These are phyloP conservation scores for Phytophthora lateralis DNA, from an alignment of 352 stramenopile genomes.

Conservation along the genomic window DNA sequence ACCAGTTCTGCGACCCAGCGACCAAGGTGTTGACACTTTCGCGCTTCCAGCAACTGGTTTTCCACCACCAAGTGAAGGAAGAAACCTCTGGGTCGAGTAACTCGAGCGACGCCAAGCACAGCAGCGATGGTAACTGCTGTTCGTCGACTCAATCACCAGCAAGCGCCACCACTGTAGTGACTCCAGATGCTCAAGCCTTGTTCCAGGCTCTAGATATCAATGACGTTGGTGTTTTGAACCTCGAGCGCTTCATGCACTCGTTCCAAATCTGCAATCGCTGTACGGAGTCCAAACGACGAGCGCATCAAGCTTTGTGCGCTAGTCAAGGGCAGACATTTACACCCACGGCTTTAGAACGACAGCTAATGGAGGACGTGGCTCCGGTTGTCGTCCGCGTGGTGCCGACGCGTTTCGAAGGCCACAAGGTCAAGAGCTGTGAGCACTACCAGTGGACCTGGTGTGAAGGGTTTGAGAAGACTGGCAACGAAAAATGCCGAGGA, in stretches of 20 bases:
- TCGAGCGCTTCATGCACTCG: constrained; percentile 84
- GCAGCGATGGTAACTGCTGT: constrained; percentile 12
- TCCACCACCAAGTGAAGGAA: constrained; percentile 71
- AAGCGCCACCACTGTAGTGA: constrained; percentile 22
- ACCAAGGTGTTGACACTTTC: constrained; percentile 55
- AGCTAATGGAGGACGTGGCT: constrained; percentile 80
- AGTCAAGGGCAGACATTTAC: constrained; percentile 59
- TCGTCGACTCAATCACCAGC: constrained; percentile 1
- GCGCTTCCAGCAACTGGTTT: constrained; percentile 69
- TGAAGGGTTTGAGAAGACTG: constrained; percentile 83
- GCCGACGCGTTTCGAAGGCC: constrained; percentile 66
- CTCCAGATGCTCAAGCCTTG: constrained; percentile 50
- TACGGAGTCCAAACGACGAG: constrained; percentile 76
- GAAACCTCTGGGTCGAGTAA: constrained; percentile 24
- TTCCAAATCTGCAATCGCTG: constrained; percentile 90
- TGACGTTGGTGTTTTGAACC: constrained; percentile 44
- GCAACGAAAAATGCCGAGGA: constrained; percentile 84
- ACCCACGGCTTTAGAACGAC: constrained; percentile 55
- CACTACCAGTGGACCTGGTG: constrained; percentile 90
- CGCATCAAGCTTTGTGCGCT: constrained; percentile 57
- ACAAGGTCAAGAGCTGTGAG: constrained; percentile 85
- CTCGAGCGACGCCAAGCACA: constrained; percentile 20
- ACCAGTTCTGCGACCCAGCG: constrained; percentile 73
- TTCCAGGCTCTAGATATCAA: constrained; percentile 68
- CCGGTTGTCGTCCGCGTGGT: constrained; percentile 82